A percentile compares a stretch with the other conserved stretches of the same genome.
Conservation (phyloP, 345 rosid species). For the Gossypium raimondii region DNA sequence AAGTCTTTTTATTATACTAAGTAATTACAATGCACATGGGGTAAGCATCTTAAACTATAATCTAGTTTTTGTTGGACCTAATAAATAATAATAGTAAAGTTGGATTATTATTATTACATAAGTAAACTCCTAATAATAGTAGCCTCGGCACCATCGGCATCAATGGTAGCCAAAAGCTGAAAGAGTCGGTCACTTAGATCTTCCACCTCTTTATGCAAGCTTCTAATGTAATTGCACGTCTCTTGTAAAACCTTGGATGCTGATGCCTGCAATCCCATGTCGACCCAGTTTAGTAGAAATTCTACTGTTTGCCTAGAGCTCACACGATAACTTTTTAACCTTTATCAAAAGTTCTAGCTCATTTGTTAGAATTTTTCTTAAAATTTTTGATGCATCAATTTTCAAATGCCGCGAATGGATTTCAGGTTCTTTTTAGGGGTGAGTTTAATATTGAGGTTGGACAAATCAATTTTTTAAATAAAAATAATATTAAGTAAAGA, state of each 20-base stretch:
- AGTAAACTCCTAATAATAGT: constrained; percentile 87
- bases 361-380: too few relatives aligned
- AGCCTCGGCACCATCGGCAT: constrained; percentile 85
- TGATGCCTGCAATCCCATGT: constrained; percentile 46
- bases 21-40: constrained; percentile 14
- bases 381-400: too few relatives aligned
- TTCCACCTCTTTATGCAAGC: constrained; percentile 80
- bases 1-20: constrained; percentile 30
- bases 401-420: too few relatives aligned
- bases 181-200: constrained; percentile 85
- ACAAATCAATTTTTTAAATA: too few relatives aligned
- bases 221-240: constrained; percentile 88
- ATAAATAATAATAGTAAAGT: neutral
- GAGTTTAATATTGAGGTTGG: too few relatives aligned
- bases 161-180: constrained; percentile 77
- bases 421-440: too few relatives aligned
- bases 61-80: constrained; percentile 23
- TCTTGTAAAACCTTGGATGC: constrained; percentile 90
- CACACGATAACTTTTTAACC: too few relatives aligned
- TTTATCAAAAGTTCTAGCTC: too few relatives aligned
- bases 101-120: constrained; percentile 29
- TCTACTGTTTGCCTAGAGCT: too few relatives aligned
- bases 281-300: too few relatives aligned
- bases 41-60: constrained; percentile 4
- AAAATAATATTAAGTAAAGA: too few relatives aligned